Percentiles rank a stretch among this genome's conserved stretches.
Conservation (phyloP, 2,329 filamentous ascomycete genomes). For the Stagonosporopsis cucurbitacearum region DNA sequence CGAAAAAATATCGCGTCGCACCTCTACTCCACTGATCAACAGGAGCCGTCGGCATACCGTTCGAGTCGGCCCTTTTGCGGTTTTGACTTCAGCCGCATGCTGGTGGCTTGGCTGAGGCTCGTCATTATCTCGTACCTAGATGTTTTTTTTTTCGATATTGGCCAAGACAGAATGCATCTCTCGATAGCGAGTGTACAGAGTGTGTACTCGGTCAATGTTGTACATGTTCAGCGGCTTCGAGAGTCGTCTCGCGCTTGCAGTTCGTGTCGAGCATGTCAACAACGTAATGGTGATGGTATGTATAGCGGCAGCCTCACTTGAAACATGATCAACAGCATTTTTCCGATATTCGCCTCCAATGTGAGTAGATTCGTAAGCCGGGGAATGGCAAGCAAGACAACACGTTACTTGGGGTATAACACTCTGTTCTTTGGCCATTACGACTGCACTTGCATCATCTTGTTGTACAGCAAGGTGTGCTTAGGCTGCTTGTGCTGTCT, state of each 20-base stretch:
- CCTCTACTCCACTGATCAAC: slow-evolving; percentile 5
- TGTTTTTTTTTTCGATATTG: neutral
- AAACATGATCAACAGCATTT: neutral
- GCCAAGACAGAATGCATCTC: neutral
- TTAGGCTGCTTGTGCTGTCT: too few relatives aligned
- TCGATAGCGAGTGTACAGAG: neutral
- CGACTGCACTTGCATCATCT: neutral
- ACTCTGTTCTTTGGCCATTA: neutral
- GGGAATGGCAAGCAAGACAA: neutral
- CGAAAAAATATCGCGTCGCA: slow-evolving; percentile 5
- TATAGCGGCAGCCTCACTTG: neutral
- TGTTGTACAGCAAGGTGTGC: too few relatives aligned
- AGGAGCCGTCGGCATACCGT: neutral
- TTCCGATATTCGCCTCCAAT: neutral
- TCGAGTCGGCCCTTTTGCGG: slow-evolving; percentile 5
- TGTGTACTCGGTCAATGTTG: neutral
- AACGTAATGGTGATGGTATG: neutral
- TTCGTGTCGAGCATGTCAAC: neutral
- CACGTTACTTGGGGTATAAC: neutral
- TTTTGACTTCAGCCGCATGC: slow-evolving; percentile 16
- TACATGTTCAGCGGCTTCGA: neutral
- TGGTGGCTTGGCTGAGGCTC: slow-evolving; percentile 6
- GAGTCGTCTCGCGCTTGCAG: neutral
- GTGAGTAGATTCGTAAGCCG: neutral
- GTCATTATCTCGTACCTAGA: slow-evolving; percentile 1